Conservation (phyloP, 139 green algal genomes). For the Klebsormidium nitens region DNA sequence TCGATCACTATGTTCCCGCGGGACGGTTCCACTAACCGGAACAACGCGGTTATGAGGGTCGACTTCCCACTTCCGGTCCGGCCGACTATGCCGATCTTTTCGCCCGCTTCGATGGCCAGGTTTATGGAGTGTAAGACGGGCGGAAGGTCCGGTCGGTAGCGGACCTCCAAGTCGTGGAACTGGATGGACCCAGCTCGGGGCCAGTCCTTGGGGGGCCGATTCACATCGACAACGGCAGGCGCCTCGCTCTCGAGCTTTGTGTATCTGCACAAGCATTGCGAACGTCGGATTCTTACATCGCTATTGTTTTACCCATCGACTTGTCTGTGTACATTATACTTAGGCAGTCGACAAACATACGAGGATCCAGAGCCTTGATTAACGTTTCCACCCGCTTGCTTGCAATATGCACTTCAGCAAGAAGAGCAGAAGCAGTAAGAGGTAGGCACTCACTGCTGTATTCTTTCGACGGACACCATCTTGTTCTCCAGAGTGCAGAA, state of each 20-base stretch:
- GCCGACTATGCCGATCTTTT: slow-evolving; percentile 66
- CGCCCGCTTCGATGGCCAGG: slow-evolving; percentile 36
- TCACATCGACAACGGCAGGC: neutral
- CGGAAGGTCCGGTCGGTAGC: slow-evolving; percentile 66
- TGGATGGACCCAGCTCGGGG: slow-evolving; percentile 55
- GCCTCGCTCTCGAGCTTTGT: slow-evolving; percentile 24
- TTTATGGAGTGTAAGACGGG: slow-evolving; percentile 59
- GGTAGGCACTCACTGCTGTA: slow-evolving; percentile 31
- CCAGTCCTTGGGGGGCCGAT: slow-evolving; percentile 45
- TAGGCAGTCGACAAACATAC: too few relatives aligned
- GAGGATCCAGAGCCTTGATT: too few relatives aligned
- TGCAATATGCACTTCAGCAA: too few relatives aligned
- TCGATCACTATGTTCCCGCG: slow-evolving; percentile 79
- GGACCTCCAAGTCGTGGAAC: slow-evolving; percentile 49
- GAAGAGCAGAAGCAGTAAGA: too few relatives aligned
- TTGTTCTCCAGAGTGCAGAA: slow-evolving; percentile 76
- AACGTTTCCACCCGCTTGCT: too few relatives aligned
- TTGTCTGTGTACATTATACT: neutral
- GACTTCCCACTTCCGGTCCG: slow-evolving; percentile 53
- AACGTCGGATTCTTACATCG: neutral
- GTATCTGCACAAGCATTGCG: slow-evolving; percentile 73
- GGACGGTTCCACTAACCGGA: slow-evolving; percentile 57
- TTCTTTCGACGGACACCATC: slow-evolving; percentile 54
- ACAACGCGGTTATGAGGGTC: slow-evolving; percentile 62
- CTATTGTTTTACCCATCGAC: neutral